Evolutionary conservation across 1,284 basidiomycete species (phyloP).

Genomic region (Amylostereum chailletii): DNA sequence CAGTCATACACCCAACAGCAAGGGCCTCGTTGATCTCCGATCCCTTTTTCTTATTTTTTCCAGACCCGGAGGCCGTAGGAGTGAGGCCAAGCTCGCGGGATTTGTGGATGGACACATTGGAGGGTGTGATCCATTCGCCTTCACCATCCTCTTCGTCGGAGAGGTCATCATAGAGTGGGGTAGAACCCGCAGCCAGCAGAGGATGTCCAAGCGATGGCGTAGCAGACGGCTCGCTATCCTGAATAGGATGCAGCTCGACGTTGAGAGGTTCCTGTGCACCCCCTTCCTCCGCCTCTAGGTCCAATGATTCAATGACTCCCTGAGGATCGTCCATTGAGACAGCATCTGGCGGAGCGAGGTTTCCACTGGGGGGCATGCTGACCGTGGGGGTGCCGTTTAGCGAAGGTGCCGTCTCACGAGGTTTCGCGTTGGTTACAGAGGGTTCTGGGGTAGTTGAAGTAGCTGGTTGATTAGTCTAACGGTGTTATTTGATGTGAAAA

Average conservation of each 20-base stretch:
- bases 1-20: slow-evolving; percentile 87
- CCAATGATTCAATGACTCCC: neutral
- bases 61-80: slow-evolving; percentile 34
- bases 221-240: slow-evolving; percentile 10
- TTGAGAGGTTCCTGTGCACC: slow-evolving; percentile 30
- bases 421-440: no score
- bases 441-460: no score
- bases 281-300: neutral
- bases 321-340: neutral
- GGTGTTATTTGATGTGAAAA: no score
- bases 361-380: no score
- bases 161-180: slow-evolving; percentile 61
- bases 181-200: slow-evolving; percentile 13
- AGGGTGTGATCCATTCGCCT: slow-evolving; percentile 96
- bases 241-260: slow-evolving; percentile 35
- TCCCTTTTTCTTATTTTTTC: slow-evolving; percentile 30
- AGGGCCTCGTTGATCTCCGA: slow-evolving; percentile 35
- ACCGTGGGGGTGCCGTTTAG: no score
- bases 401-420: no score
- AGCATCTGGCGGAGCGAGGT: no score
- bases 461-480: no score
- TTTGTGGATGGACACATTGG: slow-evolving; percentile 84
- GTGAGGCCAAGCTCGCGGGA: slow-evolving; percentile 80
- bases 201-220: neutral
- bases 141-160: slow-evolving; percentile 75